Conservation (phyloP, 495 filamentous ascomycete species). For the Penicillium herquei region DNA sequence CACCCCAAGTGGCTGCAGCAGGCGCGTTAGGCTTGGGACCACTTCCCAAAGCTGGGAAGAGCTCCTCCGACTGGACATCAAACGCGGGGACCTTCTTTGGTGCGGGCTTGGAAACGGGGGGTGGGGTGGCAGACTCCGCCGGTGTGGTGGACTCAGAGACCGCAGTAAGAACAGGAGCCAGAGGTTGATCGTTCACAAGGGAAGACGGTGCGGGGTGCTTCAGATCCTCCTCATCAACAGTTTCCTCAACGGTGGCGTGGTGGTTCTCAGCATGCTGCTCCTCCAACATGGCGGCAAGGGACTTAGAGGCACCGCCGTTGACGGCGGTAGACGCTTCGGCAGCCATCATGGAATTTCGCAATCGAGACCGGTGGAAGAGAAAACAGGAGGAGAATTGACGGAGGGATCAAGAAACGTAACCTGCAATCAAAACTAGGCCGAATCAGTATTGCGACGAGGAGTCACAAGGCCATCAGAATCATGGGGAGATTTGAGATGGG, state of each 20-base stretch:
- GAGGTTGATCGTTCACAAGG: slow-evolving; percentile 33
- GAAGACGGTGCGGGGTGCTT: slow-evolving; percentile 54
- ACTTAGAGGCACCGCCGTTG: slow-evolving; percentile 40
- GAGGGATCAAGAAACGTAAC: slow-evolving; percentile 12
- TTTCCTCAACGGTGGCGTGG: slow-evolving; percentile 73
- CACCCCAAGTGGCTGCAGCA: slow-evolving; percentile 68
- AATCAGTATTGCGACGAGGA: slow-evolving; percentile 18
- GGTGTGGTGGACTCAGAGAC: slow-evolving; percentile 14
- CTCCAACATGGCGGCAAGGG: slow-evolving; percentile 71
- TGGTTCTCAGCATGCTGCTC: slow-evolving; percentile 73
- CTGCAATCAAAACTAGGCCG: slow-evolving; percentile 17
- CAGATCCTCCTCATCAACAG: slow-evolving; percentile 74
- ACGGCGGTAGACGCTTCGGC: slow-evolving; percentile 40
- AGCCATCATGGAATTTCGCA: slow-evolving; percentile 39
- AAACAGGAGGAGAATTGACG: slow-evolving; percentile 3
- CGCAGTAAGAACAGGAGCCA: slow-evolving; percentile 20
- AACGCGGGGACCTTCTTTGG: slow-evolving; percentile 49
- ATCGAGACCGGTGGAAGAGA: slow-evolving; percentile 4
- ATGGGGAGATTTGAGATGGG: not conserved
- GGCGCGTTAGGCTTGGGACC: slow-evolving; percentile 61
- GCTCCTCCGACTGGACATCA: slow-evolving; percentile 82
- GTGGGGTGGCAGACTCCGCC: slow-evolving; percentile 19
- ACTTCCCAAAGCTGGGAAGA: slow-evolving; percentile 84
- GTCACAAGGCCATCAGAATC: not conserved
- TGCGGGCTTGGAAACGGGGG: slow-evolving; percentile 37